A percentile compares a stretch with the other conserved stretches of the same genome.
phyloP scores from a whole-genome alignment of 2,329 filamentous ascomycete genomes.

The Rugonectria rugulosa region DNA sequence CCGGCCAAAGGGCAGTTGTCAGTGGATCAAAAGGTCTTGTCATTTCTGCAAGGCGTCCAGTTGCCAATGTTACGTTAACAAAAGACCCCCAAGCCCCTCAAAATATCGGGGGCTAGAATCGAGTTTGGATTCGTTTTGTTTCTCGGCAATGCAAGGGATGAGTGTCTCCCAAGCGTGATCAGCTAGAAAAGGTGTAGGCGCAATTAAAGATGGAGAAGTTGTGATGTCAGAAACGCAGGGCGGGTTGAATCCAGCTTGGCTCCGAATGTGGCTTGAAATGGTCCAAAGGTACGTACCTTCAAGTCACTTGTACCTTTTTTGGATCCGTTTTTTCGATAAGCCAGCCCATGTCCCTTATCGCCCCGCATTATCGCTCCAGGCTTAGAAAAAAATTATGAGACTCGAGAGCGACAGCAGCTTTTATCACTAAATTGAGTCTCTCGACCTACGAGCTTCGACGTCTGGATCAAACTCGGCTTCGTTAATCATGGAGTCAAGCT shows the following conservation, averaged over 20 bases:
- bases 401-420: too few species aligned
- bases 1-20: constrained; percentile 1
- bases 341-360: constrained; percentile 31
- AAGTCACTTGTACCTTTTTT: neutral
- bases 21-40: constrained; percentile 19
- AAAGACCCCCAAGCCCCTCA: constrained; percentile 18
- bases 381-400: constrained; percentile 35
- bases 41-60: constrained; percentile 35
- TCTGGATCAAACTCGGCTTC: too few species aligned
- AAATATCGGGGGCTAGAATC: too few species aligned
- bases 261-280: neutral
- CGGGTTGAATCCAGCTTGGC: too few species aligned
- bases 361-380: constrained; percentile 31
- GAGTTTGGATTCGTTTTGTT: too few species aligned
- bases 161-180: too few species aligned
- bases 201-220: neutral
- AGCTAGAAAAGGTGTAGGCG: neutral
- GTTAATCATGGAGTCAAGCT: constrained; percentile 53
- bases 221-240: constrained; percentile 11
- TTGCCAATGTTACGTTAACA: constrained; percentile 28
- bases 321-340: constrained; percentile 26
- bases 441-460: too few species aligned
- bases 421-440: too few species aligned
- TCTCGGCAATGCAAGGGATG: neutral
- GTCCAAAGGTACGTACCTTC: constrained; percentile 29